A percentile compares a stretch with the other conserved stretches of the same genome.
These are phyloP conservation scores for Coccinonectria pachysandricola DNA, from an alignment of 2,329 filamentous ascomycete genomes.

Conservation along the genomic window DNA sequence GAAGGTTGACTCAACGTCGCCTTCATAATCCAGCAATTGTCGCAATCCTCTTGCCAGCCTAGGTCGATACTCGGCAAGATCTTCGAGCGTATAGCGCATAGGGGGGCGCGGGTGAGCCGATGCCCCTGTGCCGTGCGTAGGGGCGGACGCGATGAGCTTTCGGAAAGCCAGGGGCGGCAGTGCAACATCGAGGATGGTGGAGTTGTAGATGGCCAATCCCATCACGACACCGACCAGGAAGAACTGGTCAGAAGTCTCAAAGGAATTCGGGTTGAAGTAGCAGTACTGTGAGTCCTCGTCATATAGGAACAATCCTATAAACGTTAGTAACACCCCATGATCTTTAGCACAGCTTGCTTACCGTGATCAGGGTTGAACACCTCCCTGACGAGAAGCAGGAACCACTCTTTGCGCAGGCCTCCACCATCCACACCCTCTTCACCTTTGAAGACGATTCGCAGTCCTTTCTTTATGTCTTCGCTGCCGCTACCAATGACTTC, in stretches of 20 bases:
- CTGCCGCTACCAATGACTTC: slow-evolving; percentile 71
- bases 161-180: slow-evolving; percentile 83
- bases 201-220: slow-evolving; percentile 89
- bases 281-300: slow-evolving; percentile 85
- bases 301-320: slow-evolving; percentile 75
- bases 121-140: slow-evolving; percentile 44
- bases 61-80: slow-evolving; percentile 74
- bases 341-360: slow-evolving; percentile 31
- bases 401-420: slow-evolving; percentile 89
- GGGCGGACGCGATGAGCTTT: slow-evolving; percentile 70
- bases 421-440: slow-evolving; percentile 90
- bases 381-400: slow-evolving; percentile 75
- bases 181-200: slow-evolving; percentile 80
- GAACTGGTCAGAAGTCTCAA: slow-evolving; percentile 86
- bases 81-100: slow-evolving; percentile 68
- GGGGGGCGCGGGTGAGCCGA: slow-evolving; percentile 46
- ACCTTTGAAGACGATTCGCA: slow-evolving; percentile 75
- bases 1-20: slow-evolving; percentile 71
- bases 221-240: slow-evolving; percentile 82
- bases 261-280: slow-evolving; percentile 85
- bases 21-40: slow-evolving; percentile 71
- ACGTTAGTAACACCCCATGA: slow-evolving; percentile 4
- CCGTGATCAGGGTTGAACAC: slow-evolving; percentile 86
- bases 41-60: slow-evolving; percentile 63
- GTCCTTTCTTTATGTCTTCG: slow-evolving; percentile 82